These are phyloP conservation scores for Tuber microsphaerosporum DNA, from an alignment of 495 filamentous ascomycete species.

Conservation along the genomic window DNA sequence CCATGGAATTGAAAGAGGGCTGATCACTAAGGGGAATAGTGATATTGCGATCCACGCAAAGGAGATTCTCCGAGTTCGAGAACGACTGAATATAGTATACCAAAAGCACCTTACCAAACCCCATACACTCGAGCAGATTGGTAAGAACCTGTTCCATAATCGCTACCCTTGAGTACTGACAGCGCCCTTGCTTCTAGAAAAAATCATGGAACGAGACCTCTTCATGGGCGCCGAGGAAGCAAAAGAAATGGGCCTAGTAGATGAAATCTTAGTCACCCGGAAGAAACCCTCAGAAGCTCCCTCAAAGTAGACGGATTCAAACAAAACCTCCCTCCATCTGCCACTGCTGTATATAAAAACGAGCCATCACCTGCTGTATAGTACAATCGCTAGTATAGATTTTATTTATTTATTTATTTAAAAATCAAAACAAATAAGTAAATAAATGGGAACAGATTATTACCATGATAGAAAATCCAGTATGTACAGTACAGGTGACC, in stretches of 20 bases:
- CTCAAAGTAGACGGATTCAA: not conserved
- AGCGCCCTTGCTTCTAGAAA: slow-evolving; percentile 50
- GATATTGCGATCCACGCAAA: slow-evolving; percentile 97
- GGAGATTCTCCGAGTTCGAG: slow-evolving; percentile 82
- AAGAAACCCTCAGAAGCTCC: slow-evolving; percentile 29
- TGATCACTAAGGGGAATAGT: slow-evolving; percentile 30
- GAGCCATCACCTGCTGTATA: not conserved
- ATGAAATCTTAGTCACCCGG: slow-evolving; percentile 62
- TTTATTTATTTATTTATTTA: not conserved
- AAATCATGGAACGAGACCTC: slow-evolving; percentile 91
- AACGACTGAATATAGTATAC: slow-evolving; percentile 85
- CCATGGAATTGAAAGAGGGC: not conserved
- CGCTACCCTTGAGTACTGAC: not conserved
- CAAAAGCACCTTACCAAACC: slow-evolving; percentile 73
- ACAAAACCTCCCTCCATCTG: not conserved
- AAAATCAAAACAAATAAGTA: not conserved
- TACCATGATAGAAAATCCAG: not conserved
- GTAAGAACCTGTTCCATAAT: slow-evolving; percentile 13
- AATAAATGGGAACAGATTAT: not conserved
- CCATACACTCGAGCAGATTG: slow-evolving; percentile 51
- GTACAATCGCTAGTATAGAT: not conserved
- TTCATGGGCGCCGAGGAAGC: slow-evolving; percentile 87
- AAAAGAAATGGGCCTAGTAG: slow-evolving; percentile 79
- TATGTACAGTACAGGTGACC: not conserved
- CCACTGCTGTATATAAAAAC: slow-evolving; percentile 8